Conservation (phyloP, 176 grass and related monocot species). For the Triticum monococcum region DNA sequence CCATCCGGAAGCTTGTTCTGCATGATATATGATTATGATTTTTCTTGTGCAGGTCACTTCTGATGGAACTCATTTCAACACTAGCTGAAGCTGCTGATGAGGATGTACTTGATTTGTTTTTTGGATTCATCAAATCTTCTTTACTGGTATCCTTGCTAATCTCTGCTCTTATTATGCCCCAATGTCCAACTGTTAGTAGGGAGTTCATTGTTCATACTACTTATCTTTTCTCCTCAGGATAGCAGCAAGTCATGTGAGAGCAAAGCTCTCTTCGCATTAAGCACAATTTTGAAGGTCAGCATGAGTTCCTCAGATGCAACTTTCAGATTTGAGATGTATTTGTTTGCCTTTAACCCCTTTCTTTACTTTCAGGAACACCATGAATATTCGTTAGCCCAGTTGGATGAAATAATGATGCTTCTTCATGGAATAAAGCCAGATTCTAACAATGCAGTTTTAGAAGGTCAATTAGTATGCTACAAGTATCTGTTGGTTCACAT, state of each 20-base stretch:
- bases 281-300: conserved; percentile 85
- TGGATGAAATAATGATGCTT: conserved; percentile 87
- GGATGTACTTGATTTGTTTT: conserved; percentile 71
- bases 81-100: conserved; percentile 59
- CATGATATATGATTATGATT: conserved; percentile 20
- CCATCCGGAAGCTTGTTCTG: not conserved
- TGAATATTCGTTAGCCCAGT: conserved; percentile 56
- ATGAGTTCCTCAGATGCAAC: conserved; percentile 11
- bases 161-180: conserved; percentile 8
- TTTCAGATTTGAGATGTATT: not conserved
- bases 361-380: conserved; percentile 59
- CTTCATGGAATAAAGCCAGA: conserved; percentile 70
- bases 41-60: conserved; percentile 49
- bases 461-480: conserved; percentile 76
- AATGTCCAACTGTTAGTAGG: conserved; percentile 2
- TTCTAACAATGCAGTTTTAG: conserved; percentile 48
- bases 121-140: conserved; percentile 77
- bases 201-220: conserved; percentile 6
- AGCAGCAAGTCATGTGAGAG: conserved; percentile 53
- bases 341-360: conserved; percentile 10
- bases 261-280: conserved; percentile 68
- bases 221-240: conserved; percentile 53
- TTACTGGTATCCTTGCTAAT: conserved; percentile 64
- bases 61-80: conserved; percentile 67
- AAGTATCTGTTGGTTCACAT: conserved; percentile 83